Base-by-base conservation (phyloP, 1,139 yeast genomes). In the Candida sp. region DNA sequence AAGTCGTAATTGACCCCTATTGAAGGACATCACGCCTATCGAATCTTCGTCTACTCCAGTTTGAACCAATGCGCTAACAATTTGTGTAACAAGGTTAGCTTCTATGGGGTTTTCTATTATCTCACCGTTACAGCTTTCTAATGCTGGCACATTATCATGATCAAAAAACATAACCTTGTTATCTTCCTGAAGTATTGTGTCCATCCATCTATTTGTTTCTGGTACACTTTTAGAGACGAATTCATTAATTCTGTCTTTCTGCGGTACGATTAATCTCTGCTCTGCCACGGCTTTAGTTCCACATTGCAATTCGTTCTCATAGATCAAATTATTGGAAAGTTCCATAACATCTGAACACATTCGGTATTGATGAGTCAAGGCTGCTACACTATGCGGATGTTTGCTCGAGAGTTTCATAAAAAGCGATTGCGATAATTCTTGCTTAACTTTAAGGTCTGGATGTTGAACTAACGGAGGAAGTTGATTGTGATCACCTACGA, bases 401-500 rank as follows among this genome's bases (percentile, higher is more conserved):
- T 66, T 66, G 21, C 86, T 89, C 49, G 91, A 83, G 41, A 93
- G 70, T 2, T 76, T 67, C 56, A 81, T 83, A 65, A 93, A 93
- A 43, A 95, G 66, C 1, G 97, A 89, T 39, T 73, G 75, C 30
- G 87, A 87, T n/a, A 93, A 66, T 0, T 96, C 97, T 32, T 56
- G 34, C 64, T 75, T 54, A 40, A 69, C 79, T 36, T 73, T 73
- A 0, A 85, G 79, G 39, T 75, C 74, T 0, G 79, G 78, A 53
- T 82, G 83, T 33, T 75, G 75, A 1, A 91, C 89, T 44, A 91
- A 66, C 1, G 98, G 97, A 2, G 96, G 95, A 29, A 95, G 68
- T 60, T 95, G 99, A 51, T 79, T 80, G 59, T 93, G 98, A 58
- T 95, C 99, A 5, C 99, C 99, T 8, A 95, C 98, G 46, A 93